Conservation (phyloP, 2,329 filamentous ascomycete species). For the Cercospora sp. region DNA sequence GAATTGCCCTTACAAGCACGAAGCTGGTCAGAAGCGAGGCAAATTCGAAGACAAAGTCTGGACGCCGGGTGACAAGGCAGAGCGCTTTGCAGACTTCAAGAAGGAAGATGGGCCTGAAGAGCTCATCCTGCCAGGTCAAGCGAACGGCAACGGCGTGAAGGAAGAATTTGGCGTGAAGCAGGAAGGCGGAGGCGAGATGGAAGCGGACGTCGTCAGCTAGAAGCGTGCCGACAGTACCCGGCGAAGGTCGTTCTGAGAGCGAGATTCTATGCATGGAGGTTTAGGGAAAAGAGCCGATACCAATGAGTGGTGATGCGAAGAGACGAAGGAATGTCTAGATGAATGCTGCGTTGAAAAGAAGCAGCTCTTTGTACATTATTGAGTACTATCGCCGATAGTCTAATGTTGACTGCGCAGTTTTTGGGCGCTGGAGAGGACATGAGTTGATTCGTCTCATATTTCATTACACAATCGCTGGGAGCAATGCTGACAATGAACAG, state of each 20-base stretch:
- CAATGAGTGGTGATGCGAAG: not conserved
- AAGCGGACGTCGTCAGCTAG: conserved; percentile 4
- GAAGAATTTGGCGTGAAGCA: conserved; percentile 11
- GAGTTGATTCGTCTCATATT: not conserved
- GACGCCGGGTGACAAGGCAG: conserved; percentile 57
- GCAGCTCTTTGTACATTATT: conserved; percentile 13
- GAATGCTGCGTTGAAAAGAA: conserved; percentile 11
- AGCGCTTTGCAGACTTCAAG: conserved; percentile 33
- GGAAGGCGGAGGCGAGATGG: conserved; percentile 1
- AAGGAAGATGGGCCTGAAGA: conserved; percentile 35
- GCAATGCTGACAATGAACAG: not conserved
- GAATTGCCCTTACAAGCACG: conserved; percentile 85
- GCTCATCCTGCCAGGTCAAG: conserved; percentile 38
- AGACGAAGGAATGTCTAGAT: conserved; percentile 10
- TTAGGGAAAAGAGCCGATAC: not conserved
- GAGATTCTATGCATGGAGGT: not conserved
- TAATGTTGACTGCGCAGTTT: conserved; percentile 9
- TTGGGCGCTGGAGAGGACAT: conserved; percentile 7
- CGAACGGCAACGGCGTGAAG: conserved; percentile 17
- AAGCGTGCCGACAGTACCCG: not conserved
- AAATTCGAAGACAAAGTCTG: conserved; percentile 87
- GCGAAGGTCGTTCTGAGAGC: not conserved
- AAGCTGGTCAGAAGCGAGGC: conserved; percentile 81
- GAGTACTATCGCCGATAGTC: conserved; percentile 13
- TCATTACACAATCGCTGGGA: not conserved